phyloP scores from a whole-genome alignment of 176 grass and related monocot species.

The Oryza officinalis region DNA sequence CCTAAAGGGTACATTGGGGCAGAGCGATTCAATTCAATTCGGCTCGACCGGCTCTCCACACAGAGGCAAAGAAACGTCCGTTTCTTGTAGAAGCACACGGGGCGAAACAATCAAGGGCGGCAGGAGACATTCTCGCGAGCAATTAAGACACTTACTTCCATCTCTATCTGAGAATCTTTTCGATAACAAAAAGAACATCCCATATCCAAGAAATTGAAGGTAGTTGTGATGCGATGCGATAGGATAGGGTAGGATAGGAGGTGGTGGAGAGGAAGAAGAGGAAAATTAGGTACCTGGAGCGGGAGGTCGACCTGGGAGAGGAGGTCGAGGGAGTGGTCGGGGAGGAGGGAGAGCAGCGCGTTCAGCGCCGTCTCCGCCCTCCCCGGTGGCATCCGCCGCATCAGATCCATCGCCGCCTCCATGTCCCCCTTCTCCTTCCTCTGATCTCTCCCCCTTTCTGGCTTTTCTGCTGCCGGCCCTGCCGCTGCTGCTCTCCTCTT shows the following conservation, averaged over 20 bases:
- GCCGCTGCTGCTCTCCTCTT: not conserved
- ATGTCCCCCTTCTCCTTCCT: slow-evolving; percentile 33
- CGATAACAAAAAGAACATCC: too few relatives aligned
- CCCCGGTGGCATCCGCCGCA: slow-evolving; percentile 91
- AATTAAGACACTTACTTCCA: not conserved
- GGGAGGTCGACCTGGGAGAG: slow-evolving; percentile 98
- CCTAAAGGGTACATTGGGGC: not conserved
- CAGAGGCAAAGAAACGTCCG: not conserved
- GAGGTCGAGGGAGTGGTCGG: slow-evolving; percentile 94
- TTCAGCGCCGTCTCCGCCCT: slow-evolving; percentile 88
- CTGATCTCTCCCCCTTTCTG: not conserved
- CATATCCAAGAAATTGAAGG: too few relatives aligned
- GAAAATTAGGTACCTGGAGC: slow-evolving; percentile 59
- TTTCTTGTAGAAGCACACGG: too few relatives aligned
- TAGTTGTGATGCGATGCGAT: not conserved
- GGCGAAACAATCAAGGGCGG: not conserved
- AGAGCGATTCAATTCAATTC: not conserved
- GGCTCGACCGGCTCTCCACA: slow-evolving; percentile 15
- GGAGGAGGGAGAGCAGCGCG: slow-evolving; percentile 84
- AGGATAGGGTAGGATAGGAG: not conserved
- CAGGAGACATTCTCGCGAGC: not conserved
- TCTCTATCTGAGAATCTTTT: not conserved
- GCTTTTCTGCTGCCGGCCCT: too few relatives aligned
- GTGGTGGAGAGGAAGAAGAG: not conserved
- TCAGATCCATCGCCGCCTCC: slow-evolving; percentile 98